Evolutionary conservation across 2,329 filamentous ascomycete species (phyloP).

Genomic region (Colletotrichum trifolii): DNA sequence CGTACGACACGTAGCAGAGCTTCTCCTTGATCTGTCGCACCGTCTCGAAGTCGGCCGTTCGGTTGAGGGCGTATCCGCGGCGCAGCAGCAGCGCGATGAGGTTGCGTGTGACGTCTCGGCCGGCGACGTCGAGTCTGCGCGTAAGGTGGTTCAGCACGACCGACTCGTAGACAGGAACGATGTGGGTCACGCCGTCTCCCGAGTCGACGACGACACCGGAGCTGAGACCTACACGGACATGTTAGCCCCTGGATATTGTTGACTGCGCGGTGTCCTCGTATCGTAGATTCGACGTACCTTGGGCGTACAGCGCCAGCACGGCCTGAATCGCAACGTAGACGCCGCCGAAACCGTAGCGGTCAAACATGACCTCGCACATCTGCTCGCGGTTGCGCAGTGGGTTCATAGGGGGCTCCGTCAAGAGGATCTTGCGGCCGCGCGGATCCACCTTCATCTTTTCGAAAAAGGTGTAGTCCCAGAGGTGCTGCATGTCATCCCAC

Average conservation of each 20-base stretch:
- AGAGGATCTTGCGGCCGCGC: constrained; percentile 92
- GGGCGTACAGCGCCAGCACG: constrained; percentile 93
- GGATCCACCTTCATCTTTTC: constrained; percentile 97
- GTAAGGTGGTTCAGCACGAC: constrained; percentile 98
- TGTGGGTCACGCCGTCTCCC: constrained; percentile 97
- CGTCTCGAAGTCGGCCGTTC: constrained; percentile 98
- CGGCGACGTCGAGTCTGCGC: constrained; percentile 91
- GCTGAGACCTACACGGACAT: constrained; percentile 71
- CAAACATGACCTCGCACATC: constrained; percentile 99
- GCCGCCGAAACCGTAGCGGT: constrained; percentile 93
- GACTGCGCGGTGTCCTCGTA: no score
- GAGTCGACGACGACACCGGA: constrained; percentile 99
- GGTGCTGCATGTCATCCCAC: constrained; percentile 99
- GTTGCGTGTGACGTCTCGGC: constrained; percentile 97
- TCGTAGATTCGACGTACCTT: constrained; percentile 68
- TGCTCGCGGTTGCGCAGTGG: constrained; percentile 95
- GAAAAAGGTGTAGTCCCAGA: constrained; percentile 99
- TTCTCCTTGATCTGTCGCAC: constrained; percentile 99
- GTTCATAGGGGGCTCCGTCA: constrained; percentile 98
- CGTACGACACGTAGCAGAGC: constrained; percentile 98
- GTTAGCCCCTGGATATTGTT: constrained; percentile 11
- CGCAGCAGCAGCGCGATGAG: constrained; percentile 94
- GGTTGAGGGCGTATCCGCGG: constrained; percentile 95
- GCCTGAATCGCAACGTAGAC: constrained; percentile 99
- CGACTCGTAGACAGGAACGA: constrained; percentile 98